These are phyloP conservation scores for Neurospora tetraspora DNA, from an alignment of 495 filamentous ascomycete species.

Conservation along the genomic window DNA sequence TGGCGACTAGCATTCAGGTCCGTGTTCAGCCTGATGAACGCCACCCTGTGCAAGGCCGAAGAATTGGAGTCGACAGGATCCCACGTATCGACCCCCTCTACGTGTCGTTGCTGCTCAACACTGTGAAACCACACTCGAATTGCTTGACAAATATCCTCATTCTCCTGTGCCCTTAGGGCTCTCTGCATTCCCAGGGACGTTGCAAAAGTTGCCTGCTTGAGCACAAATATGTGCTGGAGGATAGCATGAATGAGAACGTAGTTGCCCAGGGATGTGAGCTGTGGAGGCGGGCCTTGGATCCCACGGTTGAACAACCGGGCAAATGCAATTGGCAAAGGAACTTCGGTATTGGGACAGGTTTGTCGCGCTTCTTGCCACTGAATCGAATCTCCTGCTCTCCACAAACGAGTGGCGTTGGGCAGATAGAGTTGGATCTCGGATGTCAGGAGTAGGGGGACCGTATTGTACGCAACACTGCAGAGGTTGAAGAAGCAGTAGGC, in stretches of 20 bases:
- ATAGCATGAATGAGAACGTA: conserved; percentile 60
- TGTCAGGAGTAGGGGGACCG: conserved; percentile 46
- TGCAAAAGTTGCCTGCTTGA: conserved; percentile 48
- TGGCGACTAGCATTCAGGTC: conserved; percentile 52
- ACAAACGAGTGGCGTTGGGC: conserved; percentile 44
- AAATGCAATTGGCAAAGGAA: conserved; percentile 41
- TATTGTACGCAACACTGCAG: conserved; percentile 49
- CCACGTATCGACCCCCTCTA: conserved; percentile 27
- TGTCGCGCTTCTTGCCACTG: conserved; percentile 41
- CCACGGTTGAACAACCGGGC: conserved; percentile 35
- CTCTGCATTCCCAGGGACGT: conserved; percentile 35
- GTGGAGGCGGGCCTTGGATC: conserved; percentile 37
- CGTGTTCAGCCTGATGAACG: conserved; percentile 59
- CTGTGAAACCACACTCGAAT: conserved; percentile 52
- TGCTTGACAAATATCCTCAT: conserved; percentile 47
- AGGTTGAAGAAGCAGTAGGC: conserved; percentile 51
- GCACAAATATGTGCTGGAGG: conserved; percentile 58
- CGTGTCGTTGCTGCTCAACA: conserved; percentile 46
- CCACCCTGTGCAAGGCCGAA: conserved; percentile 52
- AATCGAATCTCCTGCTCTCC: conserved; percentile 41
- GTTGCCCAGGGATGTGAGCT: conserved; percentile 52
- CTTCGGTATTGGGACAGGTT: conserved; percentile 31
- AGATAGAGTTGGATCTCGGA: conserved; percentile 53
- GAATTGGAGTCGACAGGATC: conserved; percentile 60
- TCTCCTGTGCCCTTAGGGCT: conserved; percentile 42